phyloP scores from a whole-genome alignment of 2,329 filamentous ascomycete species.

The Lachnellula cervina region DNA sequence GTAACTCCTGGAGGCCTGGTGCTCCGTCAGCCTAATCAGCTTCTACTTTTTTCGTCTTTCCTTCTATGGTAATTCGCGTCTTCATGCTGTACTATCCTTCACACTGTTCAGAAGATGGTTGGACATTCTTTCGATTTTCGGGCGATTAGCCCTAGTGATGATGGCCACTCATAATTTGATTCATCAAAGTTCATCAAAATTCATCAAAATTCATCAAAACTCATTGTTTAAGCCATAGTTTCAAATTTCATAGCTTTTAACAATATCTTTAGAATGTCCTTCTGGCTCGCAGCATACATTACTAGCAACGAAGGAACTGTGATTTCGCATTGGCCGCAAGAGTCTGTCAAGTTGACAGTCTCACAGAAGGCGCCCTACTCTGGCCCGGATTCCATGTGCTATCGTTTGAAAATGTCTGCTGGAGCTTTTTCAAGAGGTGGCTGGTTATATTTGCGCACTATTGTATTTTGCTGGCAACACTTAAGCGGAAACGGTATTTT shows the following conservation, averaged over 20 bases:
- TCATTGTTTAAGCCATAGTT: not conserved
- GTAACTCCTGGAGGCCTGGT: too few relatives aligned
- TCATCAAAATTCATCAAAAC: not conserved
- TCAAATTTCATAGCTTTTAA: not conserved
- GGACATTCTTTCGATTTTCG: not conserved
- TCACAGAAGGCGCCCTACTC: not conserved
- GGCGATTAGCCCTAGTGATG: not conserved
- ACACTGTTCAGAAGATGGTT: not conserved
- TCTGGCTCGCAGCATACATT: not conserved
- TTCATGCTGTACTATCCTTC: not conserved
- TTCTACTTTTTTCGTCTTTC: not conserved
- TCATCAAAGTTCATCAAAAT: not conserved
- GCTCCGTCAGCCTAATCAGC: too few relatives aligned
- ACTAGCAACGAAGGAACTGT: not conserved
- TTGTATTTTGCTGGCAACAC: conserved; percentile 17
- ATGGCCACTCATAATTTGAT: not conserved
- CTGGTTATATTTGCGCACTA: conserved; percentile 21
- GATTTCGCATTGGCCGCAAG: not conserved
- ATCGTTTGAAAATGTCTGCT: not conserved
- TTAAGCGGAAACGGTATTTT: conserved; percentile 19
- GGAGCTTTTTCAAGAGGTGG: not conserved
- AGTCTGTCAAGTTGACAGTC: not conserved
- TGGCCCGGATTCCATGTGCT: not conserved
- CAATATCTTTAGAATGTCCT: not conserved
- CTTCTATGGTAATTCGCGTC: not conserved